phyloP scores from a whole-genome alignment of 805 yeast genomes.

The Wickerhamiella domercqiae region DNA sequence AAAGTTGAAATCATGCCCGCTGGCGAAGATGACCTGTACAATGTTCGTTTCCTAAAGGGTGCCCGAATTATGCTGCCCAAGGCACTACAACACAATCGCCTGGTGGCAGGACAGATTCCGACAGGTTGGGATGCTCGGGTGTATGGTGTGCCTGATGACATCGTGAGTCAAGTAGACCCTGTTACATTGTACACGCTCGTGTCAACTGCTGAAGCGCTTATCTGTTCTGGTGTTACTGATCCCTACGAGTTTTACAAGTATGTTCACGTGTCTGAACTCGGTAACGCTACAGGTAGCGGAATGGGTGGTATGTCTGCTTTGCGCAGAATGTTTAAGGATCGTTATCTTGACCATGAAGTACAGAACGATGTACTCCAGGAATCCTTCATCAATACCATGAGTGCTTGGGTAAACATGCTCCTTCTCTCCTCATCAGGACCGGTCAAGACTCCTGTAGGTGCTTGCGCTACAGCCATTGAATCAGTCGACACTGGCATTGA shows the following conservation, averaged over 20 bases:
- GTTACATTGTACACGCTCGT: conserved; percentile 86
- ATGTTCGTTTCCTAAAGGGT: conserved; percentile 83
- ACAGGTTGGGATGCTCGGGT: conserved; percentile 95
- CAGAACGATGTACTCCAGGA: conserved; percentile 97
- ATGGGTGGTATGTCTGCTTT: conserved; percentile 98
- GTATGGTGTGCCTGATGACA: conserved; percentile 91
- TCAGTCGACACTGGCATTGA: conserved; percentile 94
- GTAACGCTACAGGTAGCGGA: conserved; percentile 99
- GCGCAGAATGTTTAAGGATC: conserved; percentile 94
- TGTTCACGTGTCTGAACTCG: conserved; percentile 95
- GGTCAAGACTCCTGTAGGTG: conserved; percentile 98
- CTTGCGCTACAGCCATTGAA: conserved; percentile 98
- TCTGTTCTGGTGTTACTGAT: conserved; percentile 90
- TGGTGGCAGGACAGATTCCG: conserved; percentile 86
- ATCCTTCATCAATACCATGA: conserved; percentile 96
- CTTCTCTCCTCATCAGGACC: conserved; percentile 96
- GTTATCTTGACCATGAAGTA: conserved; percentile 83
- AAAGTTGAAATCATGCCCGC: conserved; percentile 82
- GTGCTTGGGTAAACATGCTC: conserved; percentile 99
- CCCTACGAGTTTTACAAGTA: conserved; percentile 98
- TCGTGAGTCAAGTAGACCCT: conserved; percentile 88
- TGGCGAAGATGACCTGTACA: conserved; percentile 79
- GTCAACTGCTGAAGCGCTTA: conserved; percentile 86
- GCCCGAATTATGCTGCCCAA: conserved; percentile 85
- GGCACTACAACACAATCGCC: conserved; percentile 44